phyloP scores from a whole-genome alignment of 768 basidiomycete genomes.

The Tulasnella sp. region DNA sequence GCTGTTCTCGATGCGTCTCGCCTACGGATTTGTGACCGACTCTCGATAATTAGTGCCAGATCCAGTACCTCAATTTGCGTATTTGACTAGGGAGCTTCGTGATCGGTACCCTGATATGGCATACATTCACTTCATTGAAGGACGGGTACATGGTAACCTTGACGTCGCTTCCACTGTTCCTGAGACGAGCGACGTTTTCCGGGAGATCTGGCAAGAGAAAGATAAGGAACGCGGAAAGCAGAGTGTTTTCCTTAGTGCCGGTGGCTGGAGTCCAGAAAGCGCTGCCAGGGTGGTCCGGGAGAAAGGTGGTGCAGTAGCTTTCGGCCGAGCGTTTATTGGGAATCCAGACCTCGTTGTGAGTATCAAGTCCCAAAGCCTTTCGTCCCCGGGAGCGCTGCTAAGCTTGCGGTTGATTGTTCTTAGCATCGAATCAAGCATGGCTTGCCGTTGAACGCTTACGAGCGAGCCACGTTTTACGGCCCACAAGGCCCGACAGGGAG shows the following conservation, averaged over 20 bases:
- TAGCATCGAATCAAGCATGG: constrained; percentile 8
- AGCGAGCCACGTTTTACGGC: constrained; percentile 11
- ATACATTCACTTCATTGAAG: constrained; percentile 42
- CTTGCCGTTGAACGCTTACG: constrained; percentile 15
- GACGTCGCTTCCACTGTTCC: not conserved
- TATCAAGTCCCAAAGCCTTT: not conserved
- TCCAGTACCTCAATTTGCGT: constrained; percentile 29
- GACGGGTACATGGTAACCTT: constrained; percentile 14
- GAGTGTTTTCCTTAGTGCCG: not conserved
- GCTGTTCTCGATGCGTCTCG: not conserved
- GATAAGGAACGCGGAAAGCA: not conserved
- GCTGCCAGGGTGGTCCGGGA: constrained; percentile 11
- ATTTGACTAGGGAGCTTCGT: constrained; percentile 36
- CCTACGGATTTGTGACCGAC: not conserved
- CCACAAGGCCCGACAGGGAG: not conserved
- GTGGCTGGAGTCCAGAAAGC: constrained; percentile 1
- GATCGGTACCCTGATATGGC: constrained; percentile 40
- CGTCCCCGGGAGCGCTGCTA: not conserved
- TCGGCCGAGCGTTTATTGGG: constrained; percentile 23
- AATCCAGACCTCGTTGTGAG: constrained; percentile 27
- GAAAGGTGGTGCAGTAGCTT: constrained; percentile 14
- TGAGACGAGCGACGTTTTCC: not conserved
- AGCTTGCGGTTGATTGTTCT: too few relatives aligned
- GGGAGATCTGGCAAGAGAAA: not conserved
- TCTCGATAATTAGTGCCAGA: constrained; percentile 19